A percentile compares a stretch with the other conserved stretches of the same genome.
Conservation (phyloP, 768 basidiomycete species). For the Favolaschia claudopus region DNA sequence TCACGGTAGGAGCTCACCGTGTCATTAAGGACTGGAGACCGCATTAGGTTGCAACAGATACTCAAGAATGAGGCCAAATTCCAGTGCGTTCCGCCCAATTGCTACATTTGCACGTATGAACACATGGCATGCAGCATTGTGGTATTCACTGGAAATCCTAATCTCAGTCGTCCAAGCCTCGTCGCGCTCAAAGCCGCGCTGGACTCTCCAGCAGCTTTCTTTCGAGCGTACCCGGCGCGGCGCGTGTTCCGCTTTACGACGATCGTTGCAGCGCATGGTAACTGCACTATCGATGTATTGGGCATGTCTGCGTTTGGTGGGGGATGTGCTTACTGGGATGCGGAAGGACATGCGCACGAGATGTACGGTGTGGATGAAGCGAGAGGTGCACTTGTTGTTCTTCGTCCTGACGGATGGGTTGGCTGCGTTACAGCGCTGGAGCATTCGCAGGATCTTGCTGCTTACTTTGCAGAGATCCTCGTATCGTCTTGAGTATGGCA, state of each 20-base stretch:
- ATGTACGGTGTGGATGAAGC: constrained; percentile 30
- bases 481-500: not conserved
- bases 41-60: constrained; percentile 25
- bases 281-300: constrained; percentile 21
- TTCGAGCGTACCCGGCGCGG: constrained; percentile 6
- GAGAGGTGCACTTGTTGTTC: constrained; percentile 25
- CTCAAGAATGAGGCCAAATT: constrained; percentile 31
- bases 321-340: constrained; percentile 24
- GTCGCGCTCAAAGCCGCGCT: constrained; percentile 6
- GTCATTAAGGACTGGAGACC: constrained; percentile 20
- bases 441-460: constrained; percentile 2
- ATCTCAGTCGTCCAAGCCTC: constrained; percentile 7
- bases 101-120: not conserved
- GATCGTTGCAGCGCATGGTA: constrained; percentile 19
- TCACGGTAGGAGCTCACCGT: not conserved
- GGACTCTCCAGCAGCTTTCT: constrained; percentile 7
- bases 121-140: constrained; percentile 16
- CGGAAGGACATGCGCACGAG: constrained; percentile 22
- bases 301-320: constrained; percentile 15
- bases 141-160: constrained; percentile 27
- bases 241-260: constrained; percentile 26
- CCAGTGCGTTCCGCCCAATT: constrained; percentile 6
- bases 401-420: constrained; percentile 29
- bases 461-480: constrained; percentile 23
- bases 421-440: constrained; percentile 24